Conservation (phyloP, 2,329 filamentous ascomycete species). For the Mariannaea elegans region DNA sequence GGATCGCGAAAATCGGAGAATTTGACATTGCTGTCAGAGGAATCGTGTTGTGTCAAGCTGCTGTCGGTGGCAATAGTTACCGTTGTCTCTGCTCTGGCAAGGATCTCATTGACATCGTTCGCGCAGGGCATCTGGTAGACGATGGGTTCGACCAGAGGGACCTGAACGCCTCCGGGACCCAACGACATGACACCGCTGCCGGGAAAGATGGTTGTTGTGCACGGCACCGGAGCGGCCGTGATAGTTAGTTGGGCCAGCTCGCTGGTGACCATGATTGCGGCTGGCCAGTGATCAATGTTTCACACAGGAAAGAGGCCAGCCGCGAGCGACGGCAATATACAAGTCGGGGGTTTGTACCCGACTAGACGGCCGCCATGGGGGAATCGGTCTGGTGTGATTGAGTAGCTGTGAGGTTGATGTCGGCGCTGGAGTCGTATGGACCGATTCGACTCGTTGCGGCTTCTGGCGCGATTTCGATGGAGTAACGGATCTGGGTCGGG, state of each 20-base stretch:
- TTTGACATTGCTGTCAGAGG: conserved; percentile 45
- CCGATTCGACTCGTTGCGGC: conserved; percentile 8
- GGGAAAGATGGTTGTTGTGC: conserved; percentile 54
- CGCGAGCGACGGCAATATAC: conserved; percentile 37
- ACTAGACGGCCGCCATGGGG: conserved; percentile 37
- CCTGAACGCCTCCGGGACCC: conserved; percentile 56
- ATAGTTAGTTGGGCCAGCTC: conserved; percentile 37
- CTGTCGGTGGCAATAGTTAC: conserved; percentile 53
- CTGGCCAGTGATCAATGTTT: conserved; percentile 33
- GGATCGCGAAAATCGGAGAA: conserved; percentile 79
- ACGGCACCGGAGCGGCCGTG: conserved; percentile 45
- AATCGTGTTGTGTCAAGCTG: conserved; percentile 42
- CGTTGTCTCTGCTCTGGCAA: conserved; percentile 32
- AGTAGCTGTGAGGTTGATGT: neutral
- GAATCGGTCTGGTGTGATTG: neutral
- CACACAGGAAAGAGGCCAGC: conserved; percentile 36
- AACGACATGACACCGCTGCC: conserved; percentile 59
- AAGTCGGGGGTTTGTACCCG: conserved; percentile 22
- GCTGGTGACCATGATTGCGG: conserved; percentile 38
- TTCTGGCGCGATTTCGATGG: conserved; percentile 6
- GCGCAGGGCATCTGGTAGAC: conserved; percentile 57
- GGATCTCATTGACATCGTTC: conserved; percentile 34
- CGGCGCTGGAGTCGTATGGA: neutral
- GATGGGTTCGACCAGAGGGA: conserved; percentile 67
- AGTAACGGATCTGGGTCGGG: neutral